These are phyloP conservation scores for Aspergillus eucalypticola DNA, from an alignment of 2,329 filamentous ascomycete genomes.

Conservation along the genomic window DNA sequence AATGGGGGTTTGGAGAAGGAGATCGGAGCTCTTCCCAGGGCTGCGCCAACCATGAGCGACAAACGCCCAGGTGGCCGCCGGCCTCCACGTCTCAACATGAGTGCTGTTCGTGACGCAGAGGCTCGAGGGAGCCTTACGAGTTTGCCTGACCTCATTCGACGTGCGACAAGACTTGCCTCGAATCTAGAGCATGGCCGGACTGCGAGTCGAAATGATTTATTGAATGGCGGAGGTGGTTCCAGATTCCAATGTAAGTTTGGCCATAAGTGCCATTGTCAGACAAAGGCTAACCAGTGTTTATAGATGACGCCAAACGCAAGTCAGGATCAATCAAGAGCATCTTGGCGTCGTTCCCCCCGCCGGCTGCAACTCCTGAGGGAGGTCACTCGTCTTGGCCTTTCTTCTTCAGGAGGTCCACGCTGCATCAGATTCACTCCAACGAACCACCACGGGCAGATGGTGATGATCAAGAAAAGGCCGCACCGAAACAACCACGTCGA, in stretches of 20 bases:
- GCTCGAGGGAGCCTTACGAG: conserved; percentile 87
- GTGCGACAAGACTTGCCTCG: conserved; percentile 81
- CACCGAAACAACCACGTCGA: conserved; percentile 51
- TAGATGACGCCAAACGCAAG: conserved; percentile 32
- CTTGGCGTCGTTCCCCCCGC: conserved; percentile 65
- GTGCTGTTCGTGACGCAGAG: conserved; percentile 78
- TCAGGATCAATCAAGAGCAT: conserved; percentile 64
- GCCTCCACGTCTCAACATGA: conserved; percentile 77
- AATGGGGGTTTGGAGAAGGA: conserved; percentile 27
- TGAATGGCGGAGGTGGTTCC: conserved; percentile 34
- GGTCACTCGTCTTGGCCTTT: conserved; percentile 40
- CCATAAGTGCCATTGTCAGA: neutral
- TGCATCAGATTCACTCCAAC: conserved; percentile 33
- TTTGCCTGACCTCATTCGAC: conserved; percentile 82
- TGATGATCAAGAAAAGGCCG: conserved; percentile 23
- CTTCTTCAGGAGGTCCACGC: conserved; percentile 38
- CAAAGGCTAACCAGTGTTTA: neutral
- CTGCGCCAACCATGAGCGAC: conserved; percentile 42
- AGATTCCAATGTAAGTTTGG: conserved; percentile 21
- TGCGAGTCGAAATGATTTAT: conserved; percentile 57
- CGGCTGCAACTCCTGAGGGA: conserved; percentile 52
- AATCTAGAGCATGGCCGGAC: conserved; percentile 82
- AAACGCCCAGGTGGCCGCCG: conserved; percentile 40
- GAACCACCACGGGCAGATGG: conserved; percentile 20
- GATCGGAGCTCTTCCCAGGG: conserved; percentile 25